These are phyloP conservation scores for Chamaenerion angustifolium DNA, from an alignment of 345 rosid genomes.

Conservation along the genomic window DNA sequence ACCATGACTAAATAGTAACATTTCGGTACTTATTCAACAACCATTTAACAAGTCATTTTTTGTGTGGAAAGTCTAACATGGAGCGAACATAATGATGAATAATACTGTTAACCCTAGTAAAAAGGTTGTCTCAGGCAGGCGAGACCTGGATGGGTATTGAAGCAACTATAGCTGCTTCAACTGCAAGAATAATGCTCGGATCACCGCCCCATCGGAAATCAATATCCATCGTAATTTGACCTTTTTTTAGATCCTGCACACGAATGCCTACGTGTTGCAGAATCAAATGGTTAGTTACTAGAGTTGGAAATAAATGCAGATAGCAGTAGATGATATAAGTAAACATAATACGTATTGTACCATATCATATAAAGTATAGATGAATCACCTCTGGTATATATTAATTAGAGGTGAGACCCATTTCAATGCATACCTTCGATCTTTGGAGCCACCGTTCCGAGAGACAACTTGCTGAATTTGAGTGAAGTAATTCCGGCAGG, in stretches of 20 bases:
- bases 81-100: too few relatives aligned
- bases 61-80: too few relatives aligned
- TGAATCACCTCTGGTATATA: too few relatives aligned
- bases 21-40: too few relatives aligned
- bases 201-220: conserved; percentile 99
- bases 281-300: too few relatives aligned
- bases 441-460: conserved; percentile 95
- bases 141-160: conserved; percentile 95
- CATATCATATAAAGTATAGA: too few relatives aligned
- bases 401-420: too few relatives aligned
- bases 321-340: neutral
- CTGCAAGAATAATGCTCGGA: conserved; percentile 89
- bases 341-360: neutral
- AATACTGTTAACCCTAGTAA: too few relatives aligned
- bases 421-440: conserved; percentile 59
- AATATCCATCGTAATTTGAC: conserved; percentile 91
- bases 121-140: too few relatives aligned
- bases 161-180: conserved; percentile 88
- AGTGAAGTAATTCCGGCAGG: conserved; percentile 90
- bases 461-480: conserved; percentile 75
- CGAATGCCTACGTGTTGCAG: conserved; percentile 55
- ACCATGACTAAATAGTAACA: too few relatives aligned
- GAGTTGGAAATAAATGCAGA: neutral
- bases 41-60: too few relatives aligned
- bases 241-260: conserved; percentile 89